These are phyloP conservation scores for Rhodotorula mucilaginosa DNA, from an alignment of 1,284 basidiomycete genomes.

Conservation along the genomic window DNA sequence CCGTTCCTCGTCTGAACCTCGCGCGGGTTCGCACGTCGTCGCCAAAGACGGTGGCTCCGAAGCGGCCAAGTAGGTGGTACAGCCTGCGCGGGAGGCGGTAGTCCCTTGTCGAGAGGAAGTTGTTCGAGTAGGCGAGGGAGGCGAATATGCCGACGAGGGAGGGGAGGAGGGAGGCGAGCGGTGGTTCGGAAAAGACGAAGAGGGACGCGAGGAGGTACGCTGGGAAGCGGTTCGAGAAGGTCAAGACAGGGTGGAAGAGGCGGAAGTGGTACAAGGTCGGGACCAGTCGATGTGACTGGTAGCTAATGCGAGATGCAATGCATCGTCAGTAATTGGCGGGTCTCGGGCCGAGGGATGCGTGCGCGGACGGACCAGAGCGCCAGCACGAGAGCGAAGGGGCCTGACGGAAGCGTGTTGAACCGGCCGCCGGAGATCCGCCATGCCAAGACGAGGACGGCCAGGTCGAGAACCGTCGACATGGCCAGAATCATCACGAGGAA, in stretches of 20 bases:
- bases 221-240: conserved; percentile 26
- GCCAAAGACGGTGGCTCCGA: conserved; percentile 66
- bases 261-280: conserved; percentile 32
- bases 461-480: conserved; percentile 66
- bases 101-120: conserved; percentile 67
- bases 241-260: conserved; percentile 29
- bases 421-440: conserved; percentile 55
- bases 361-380: conserved; percentile 71
- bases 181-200: conserved; percentile 64
- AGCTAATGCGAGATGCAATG: neutral
- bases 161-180: conserved; percentile 61
- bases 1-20: conserved; percentile 51
- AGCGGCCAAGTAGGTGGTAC: conserved; percentile 57
- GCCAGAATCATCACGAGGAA: conserved; percentile 66
- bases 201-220: conserved; percentile 23
- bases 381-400: conserved; percentile 64
- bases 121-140: conserved; percentile 75
- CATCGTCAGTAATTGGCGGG: conserved; percentile 53
- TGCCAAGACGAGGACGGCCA: conserved; percentile 62
- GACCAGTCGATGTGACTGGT: conserved; percentile 25
- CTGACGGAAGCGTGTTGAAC: conserved; percentile 69
- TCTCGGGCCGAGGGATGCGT: conserved; percentile 59
- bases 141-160: conserved; percentile 64
- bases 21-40: conserved; percentile 45
- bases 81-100: conserved; percentile 67